phyloP scores from a whole-genome alignment of 331 rosid genomes.

The Telfairia occidentalis region DNA sequence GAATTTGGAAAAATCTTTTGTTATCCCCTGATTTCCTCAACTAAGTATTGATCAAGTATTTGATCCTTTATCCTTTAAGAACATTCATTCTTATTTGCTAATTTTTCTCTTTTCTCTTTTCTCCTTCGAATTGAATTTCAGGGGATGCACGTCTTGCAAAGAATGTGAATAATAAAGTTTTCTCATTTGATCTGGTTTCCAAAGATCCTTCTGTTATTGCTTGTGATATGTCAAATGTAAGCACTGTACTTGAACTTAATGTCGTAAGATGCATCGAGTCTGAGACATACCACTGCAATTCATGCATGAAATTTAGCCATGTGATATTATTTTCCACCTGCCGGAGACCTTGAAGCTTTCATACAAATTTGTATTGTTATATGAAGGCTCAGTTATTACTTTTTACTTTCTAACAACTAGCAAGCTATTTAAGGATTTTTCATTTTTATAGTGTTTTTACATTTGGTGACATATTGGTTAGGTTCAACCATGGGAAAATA shows the following conservation, averaged over 20 bases:
- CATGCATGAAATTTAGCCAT: background rate
- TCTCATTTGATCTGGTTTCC: constrained; percentile 85
- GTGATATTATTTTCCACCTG: background rate
- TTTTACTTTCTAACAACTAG: background rate
- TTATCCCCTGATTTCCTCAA: background rate
- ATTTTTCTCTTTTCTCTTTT: constrained; percentile 6
- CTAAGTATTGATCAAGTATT: background rate
- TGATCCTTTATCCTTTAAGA: background rate
- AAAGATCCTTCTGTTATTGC: constrained; percentile 64
- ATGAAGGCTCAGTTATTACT: background rate
- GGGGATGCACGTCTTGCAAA: constrained; percentile 87
- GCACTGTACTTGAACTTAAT: constrained; percentile 12
- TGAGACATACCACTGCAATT: background rate
- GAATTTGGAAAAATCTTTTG: constrained; percentile 11
- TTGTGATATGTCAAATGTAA: constrained; percentile 86
- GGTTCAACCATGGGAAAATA: background rate
- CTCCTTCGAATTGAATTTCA: constrained; percentile 21
- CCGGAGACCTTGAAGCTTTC: background rate
- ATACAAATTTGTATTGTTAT: background rate
- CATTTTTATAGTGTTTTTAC: background rate
- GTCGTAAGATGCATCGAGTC: background rate
- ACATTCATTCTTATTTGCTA: background rate
- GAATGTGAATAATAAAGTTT: constrained; percentile 70
- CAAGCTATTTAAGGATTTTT: background rate
- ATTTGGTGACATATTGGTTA: background rate